Conservation (phyloP, 2,329 filamentous ascomycete genomes). For the Calonectria pseudoreteaudii region DNA sequence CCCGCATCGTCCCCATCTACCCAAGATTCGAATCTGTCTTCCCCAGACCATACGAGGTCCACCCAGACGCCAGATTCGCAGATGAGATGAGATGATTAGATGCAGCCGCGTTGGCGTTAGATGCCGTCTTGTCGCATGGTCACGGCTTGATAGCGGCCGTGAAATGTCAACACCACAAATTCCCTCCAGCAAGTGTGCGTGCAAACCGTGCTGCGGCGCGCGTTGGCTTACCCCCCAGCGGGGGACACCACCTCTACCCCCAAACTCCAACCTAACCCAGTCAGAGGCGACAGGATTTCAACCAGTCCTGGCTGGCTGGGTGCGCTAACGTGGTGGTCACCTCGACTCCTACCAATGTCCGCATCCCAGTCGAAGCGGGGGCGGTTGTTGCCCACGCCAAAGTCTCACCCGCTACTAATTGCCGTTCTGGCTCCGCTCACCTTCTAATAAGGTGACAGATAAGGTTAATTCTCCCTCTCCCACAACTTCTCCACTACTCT, state of each 20-base stretch:
- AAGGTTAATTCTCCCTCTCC: slow-evolving; percentile 26
- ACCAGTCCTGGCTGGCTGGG: neutral
- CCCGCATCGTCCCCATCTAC: slow-evolving; percentile 18
- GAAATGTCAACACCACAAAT: neutral
- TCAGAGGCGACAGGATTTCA: neutral
- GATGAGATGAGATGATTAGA: slow-evolving; percentile 23
- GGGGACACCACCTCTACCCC: slow-evolving; percentile 15
- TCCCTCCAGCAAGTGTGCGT: neutral
- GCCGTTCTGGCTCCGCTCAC: neutral
- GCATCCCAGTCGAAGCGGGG: slow-evolving; percentile 3
- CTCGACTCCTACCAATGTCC: neutral
- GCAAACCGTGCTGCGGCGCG: neutral
- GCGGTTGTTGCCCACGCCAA: neutral
- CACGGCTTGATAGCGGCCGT: neutral
- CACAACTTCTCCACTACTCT: neutral
- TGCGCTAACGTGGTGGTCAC: neutral
- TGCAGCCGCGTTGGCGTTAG: neutral
- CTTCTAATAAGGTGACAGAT: slow-evolving; percentile 25
- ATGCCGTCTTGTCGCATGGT: neutral
- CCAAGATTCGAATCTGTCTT: slow-evolving; percentile 22
- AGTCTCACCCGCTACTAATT: neutral
- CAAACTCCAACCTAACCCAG: neutral
- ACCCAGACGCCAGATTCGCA: slow-evolving; percentile 25
- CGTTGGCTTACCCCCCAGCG: slow-evolving; percentile 24
- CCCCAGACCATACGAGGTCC: slow-evolving; percentile 17